Conservation (phyloP, 257 asterid species). For the Perilla frutescens region DNA sequence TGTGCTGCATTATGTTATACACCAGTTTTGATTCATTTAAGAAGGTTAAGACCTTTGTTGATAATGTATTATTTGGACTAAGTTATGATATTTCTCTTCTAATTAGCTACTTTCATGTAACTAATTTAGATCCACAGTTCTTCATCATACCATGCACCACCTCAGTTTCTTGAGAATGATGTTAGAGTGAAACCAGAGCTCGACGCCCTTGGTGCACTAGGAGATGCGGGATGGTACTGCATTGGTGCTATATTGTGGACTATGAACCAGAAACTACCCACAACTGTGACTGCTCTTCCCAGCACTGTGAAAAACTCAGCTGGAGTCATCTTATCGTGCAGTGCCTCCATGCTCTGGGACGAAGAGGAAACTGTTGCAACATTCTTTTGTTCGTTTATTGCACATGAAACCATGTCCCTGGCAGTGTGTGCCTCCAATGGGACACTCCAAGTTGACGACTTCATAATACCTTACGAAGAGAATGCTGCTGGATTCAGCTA, state of each 20-base stretch:
- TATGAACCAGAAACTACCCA: constrained; percentile 68
- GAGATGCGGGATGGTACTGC: constrained; percentile 91
- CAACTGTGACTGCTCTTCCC: constrained; percentile 67
- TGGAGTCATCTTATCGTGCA: constrained; percentile 69
- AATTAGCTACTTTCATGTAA: constrained; percentile 7
- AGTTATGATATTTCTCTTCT: constrained; percentile 7
- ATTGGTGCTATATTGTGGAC: constrained; percentile 74
- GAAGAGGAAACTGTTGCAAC: constrained; percentile 62
- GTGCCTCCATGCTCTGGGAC: constrained; percentile 69
- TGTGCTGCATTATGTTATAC: background rate
- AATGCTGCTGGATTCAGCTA: constrained; percentile 52
- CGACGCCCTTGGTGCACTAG: constrained; percentile 77
- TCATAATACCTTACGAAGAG: constrained; percentile 46
- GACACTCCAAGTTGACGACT: constrained; percentile 31
- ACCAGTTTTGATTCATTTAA: background rate
- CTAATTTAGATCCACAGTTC: constrained; percentile 67
- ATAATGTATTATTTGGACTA: background rate
- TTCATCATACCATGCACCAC: constrained; percentile 52
- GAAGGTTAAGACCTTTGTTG: background rate
- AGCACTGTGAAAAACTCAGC: constrained; percentile 49
- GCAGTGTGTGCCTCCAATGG: constrained; percentile 41
- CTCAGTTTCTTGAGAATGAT: constrained; percentile 56
- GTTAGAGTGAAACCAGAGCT: constrained; percentile 73
- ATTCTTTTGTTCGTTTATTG: constrained; percentile 65
- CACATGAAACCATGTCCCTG: constrained; percentile 69